phyloP scores from a whole-genome alignment of 2,329 filamentous ascomycete genomes.

The Penicillium freii region DNA sequence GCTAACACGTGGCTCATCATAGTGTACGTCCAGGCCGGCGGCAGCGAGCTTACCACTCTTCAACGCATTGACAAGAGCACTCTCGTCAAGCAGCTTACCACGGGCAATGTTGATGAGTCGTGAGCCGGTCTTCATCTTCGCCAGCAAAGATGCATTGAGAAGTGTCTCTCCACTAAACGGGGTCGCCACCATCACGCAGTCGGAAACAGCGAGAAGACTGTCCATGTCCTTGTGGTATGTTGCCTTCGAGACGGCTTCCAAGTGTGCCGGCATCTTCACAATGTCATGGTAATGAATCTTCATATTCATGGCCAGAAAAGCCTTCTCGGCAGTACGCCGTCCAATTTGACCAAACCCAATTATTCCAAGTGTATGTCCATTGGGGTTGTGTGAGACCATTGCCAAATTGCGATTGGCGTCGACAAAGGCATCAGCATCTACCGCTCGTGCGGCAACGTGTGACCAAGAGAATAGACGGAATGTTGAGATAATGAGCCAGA shows the following conservation, averaged over 20 bases:
- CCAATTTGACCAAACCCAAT: constrained; percentile 69
- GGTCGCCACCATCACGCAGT: constrained; percentile 51
- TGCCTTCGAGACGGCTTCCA: constrained; percentile 43
- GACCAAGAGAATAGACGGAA: constrained; percentile 69
- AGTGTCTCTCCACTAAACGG: constrained; percentile 42
- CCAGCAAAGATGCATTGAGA: constrained; percentile 45
- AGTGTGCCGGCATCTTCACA: constrained; percentile 35
- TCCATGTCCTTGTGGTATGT: constrained; percentile 45
- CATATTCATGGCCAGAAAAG: constrained; percentile 63
- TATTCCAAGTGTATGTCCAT: constrained; percentile 60
- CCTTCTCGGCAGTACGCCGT: constrained; percentile 60
- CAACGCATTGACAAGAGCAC: constrained; percentile 48
- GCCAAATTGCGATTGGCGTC: constrained; percentile 62
- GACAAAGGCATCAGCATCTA: constrained; percentile 49
- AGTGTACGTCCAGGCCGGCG: constrained; percentile 56
- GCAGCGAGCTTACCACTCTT: constrained; percentile 48
- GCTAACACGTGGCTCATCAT: constrained; percentile 53
- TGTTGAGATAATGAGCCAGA: constrained; percentile 66
- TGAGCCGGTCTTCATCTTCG: constrained; percentile 48
- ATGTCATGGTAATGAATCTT: constrained; percentile 58
- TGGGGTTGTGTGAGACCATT: constrained; percentile 61
- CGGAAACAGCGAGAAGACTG: constrained; percentile 43
- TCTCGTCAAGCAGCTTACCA: constrained; percentile 51
- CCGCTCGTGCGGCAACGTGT: constrained; percentile 54
- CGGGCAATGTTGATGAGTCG: constrained; percentile 54